These are phyloP conservation scores for Thalassiosira mediterranea DNA, from an alignment of 352 stramenopile species.

Conservation along the genomic window DNA sequence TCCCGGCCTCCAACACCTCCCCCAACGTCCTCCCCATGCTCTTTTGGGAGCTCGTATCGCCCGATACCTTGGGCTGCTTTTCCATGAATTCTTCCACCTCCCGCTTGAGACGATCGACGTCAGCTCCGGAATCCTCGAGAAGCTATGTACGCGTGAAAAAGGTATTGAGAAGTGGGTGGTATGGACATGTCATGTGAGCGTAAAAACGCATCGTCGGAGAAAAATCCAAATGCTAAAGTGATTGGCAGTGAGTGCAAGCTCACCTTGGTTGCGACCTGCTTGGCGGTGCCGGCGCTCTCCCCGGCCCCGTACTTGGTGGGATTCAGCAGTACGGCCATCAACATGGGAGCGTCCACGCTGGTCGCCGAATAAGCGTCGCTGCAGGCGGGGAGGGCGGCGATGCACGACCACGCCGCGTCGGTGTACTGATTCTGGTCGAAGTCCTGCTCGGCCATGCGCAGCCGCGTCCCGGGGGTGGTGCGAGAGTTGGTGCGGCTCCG, in stretches of 20 bases:
- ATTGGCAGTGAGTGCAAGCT: too few species aligned
- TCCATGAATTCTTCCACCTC: constrained; percentile 70
- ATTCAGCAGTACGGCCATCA: constrained; percentile 79
- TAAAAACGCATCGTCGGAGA: too few species aligned
- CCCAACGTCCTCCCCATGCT: constrained; percentile 68
- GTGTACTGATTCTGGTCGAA: constrained; percentile 81
- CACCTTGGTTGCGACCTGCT: constrained; percentile 55
- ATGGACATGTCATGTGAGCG: too few species aligned
- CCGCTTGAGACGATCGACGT: constrained; percentile 54
- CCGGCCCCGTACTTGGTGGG: constrained; percentile 71
- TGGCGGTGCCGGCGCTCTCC: constrained; percentile 55
- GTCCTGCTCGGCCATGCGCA: constrained; percentile 59
- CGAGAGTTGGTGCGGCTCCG: neutral
- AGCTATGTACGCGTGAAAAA: too few species aligned
- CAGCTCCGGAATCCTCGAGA: constrained; percentile 55
- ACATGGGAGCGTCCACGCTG: constrained; percentile 67
- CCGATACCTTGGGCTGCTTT: constrained; percentile 65
- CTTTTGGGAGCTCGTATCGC: constrained; percentile 54
- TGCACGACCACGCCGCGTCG: constrained; percentile 71
- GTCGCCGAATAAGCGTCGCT: constrained; percentile 68
- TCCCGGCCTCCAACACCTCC: constrained; percentile 62
- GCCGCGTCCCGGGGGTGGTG: neutral
- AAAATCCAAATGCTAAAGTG: too few species aligned
- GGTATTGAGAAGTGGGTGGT: too few species aligned
- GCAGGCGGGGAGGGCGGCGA: constrained; percentile 67